Percentiles rank a stretch among this genome's conserved stretches.
Conservation (phyloP, 2,329 filamentous ascomycete genomes). For the Botryotinia calthae region DNA sequence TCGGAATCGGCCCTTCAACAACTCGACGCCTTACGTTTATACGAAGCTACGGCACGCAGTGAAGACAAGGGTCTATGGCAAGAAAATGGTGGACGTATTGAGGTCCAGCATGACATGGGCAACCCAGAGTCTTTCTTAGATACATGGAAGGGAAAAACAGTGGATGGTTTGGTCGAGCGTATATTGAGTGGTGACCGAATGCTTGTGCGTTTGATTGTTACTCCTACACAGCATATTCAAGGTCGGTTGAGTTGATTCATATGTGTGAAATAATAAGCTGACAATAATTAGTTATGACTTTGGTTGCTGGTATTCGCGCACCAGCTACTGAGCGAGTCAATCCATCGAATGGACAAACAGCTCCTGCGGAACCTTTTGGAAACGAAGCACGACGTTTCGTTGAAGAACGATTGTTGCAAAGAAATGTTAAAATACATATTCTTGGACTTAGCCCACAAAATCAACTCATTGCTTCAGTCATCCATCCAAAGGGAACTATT, state of each 20-base stretch:
- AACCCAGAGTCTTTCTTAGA: slow-evolving; percentile 74
- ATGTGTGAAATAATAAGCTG: slow-evolving; percentile 2
- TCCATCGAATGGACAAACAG: slow-evolving; percentile 64
- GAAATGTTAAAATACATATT: slow-evolving; percentile 77
- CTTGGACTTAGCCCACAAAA: slow-evolving; percentile 87
- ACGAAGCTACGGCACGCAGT: slow-evolving; percentile 75
- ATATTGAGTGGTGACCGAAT: slow-evolving; percentile 89
- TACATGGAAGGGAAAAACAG: slow-evolving; percentile 77
- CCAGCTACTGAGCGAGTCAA: slow-evolving; percentile 86
- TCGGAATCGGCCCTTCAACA: slow-evolving; percentile 69
- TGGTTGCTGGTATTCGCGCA: slow-evolving; percentile 84
- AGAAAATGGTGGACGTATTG: slow-evolving; percentile 62
- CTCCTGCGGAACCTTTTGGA: slow-evolving; percentile 84
- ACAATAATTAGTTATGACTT: slow-evolving; percentile 69
- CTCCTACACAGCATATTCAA: slow-evolving; percentile 73
- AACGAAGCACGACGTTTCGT: slow-evolving; percentile 88
- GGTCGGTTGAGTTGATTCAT: slow-evolving; percentile 23
- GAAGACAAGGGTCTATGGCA: slow-evolving; percentile 82
- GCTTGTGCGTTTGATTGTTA: slow-evolving; percentile 76
- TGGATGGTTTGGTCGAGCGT: slow-evolving; percentile 86
- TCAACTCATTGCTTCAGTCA: slow-evolving; percentile 81
- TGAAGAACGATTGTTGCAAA: slow-evolving; percentile 80
- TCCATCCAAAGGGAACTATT: slow-evolving; percentile 90
- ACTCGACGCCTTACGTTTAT: slow-evolving; percentile 72
- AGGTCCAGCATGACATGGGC: slow-evolving; percentile 77